Evolutionary conservation across 495 filamentous ascomycete species (phyloP), one percentile per base, ranked within the genome.

Genomic region (Podospora pseudoanserina): DNA sequence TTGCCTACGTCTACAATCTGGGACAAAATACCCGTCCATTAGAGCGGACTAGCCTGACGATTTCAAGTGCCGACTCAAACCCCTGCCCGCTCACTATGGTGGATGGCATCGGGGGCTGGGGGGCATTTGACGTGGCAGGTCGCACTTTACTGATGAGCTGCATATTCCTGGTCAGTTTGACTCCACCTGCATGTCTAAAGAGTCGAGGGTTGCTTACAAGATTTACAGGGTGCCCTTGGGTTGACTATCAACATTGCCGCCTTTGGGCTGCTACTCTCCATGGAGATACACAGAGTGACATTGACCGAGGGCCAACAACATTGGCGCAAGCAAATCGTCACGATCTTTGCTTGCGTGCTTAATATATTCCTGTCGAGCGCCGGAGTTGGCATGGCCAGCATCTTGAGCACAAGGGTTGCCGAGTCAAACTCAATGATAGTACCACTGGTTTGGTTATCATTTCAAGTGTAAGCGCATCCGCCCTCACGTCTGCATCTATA

Each of bases 241-340:
- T 66, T 77, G 15, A 54, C 65, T 13, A 56, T 69, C 68, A 75
- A 72, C 68, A 68, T 73, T 20, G 68, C 55, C 32, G 65, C 71
- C 1, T 74, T 77, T 60, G 62, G 59, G 26, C 28, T 68, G 3
- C 70, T 77, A 1, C 54, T 77, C 18, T 58, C 65, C 58, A 65
- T 71, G 19, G 75, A 77, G 27, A 55, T 53, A 4, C 69, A 64
- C 67, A 69, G 68, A 7, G 66, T 71, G 49, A 63, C 56, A 3
- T 63, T 77, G 58, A 76, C 73, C 32, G 74, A 77, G 60, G 75
- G 74, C 27, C 72, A 77, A 66, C 72, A 75, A 32, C 73, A 77
- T 58, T 77, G 72, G 72, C 72, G 75, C 59, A 75, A 70, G 23
- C 74, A 75, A 60, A 56, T 74, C 18, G 65, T 70, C 49, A 75